A percentile compares a stretch with the other conserved stretches of the same genome.
Conservation (phyloP, 2,329 filamentous ascomycete genomes). For the Microdochium paspali region DNA sequence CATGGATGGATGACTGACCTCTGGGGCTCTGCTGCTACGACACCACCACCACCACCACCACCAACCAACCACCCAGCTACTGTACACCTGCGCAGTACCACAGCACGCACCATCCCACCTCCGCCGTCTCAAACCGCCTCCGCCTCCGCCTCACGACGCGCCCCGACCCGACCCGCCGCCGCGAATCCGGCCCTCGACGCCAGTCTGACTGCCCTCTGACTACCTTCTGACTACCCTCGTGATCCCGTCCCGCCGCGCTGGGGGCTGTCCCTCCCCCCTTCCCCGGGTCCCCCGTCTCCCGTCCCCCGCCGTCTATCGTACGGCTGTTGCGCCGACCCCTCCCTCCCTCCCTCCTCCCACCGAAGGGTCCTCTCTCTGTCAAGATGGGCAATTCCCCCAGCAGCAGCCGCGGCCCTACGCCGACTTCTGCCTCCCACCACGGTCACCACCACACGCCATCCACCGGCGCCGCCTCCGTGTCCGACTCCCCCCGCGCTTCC, state of each 20-base stretch:
- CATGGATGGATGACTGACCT: no score
- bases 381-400: constrained; percentile 37
- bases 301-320: not conserved
- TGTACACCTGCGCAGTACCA: not conserved
- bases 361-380: constrained; percentile 3
- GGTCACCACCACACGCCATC: constrained; percentile 6
- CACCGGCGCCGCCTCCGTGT: constrained; percentile 12
- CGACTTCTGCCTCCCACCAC: constrained; percentile 14
- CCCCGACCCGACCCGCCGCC: not conserved
- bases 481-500: constrained; percentile 21
- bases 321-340: not conserved
- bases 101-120: not conserved
- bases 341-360: not conserved
- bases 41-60: no score
- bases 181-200: no score
- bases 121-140: not conserved
- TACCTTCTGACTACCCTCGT: no score
- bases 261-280: no score
- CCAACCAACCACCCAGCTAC: not conserved
- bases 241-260: no score
- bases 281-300: not conserved
- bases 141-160: not conserved
- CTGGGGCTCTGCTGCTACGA: no score
- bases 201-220: no score
- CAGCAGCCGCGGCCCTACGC: constrained; percentile 24